phyloP scores from a whole-genome alignment of 768 basidiomycete species.

The Leccinellum rugosiceps region DNA sequence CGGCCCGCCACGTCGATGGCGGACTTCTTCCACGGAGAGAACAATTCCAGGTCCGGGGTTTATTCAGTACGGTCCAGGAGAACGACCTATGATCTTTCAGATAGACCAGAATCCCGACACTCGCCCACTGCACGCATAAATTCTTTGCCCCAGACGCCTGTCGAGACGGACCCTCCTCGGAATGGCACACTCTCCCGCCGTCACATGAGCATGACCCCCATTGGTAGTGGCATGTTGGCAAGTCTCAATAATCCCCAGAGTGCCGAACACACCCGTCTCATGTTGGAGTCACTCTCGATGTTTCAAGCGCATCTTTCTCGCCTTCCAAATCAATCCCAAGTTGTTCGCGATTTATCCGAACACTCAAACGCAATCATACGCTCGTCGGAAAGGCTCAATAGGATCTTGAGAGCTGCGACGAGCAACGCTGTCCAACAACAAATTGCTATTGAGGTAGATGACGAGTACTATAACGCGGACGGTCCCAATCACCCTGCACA shows the following conservation, averaged over 20 bases:
- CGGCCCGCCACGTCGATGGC: constrained; percentile 59
- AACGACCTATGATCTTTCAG: constrained; percentile 23
- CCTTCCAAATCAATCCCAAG: constrained; percentile 43
- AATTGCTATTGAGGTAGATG: constrained; percentile 71
- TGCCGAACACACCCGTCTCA: constrained; percentile 64
- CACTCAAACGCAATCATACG: constrained; percentile 62
- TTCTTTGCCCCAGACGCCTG: constrained; percentile 16
- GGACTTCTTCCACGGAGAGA: constrained; percentile 36
- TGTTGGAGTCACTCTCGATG: constrained; percentile 65
- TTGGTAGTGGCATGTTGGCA: constrained; percentile 10
- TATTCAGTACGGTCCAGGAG: constrained; percentile 22
- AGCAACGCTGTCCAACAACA: constrained; percentile 65
- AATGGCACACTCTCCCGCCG: constrained; percentile 8
- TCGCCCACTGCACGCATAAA: constrained; percentile 9
- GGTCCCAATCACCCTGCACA: constrained; percentile 42
- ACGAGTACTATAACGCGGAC: constrained; percentile 30
- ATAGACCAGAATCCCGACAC: constrained; percentile 20
- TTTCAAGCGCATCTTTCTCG: constrained; percentile 67
- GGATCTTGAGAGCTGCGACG: constrained; percentile 52
- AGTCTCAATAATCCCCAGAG: constrained; percentile 20
- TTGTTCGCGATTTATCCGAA: constrained; percentile 52
- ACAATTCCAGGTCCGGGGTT: constrained; percentile 8
- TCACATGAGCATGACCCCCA: constrained; percentile 18
- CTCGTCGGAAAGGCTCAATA: constrained; percentile 66
- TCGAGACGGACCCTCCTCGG: constrained; percentile 15